Conservation (phyloP, 2,329 filamentous ascomycete species). For the Monosporascus sp. region DNA sequence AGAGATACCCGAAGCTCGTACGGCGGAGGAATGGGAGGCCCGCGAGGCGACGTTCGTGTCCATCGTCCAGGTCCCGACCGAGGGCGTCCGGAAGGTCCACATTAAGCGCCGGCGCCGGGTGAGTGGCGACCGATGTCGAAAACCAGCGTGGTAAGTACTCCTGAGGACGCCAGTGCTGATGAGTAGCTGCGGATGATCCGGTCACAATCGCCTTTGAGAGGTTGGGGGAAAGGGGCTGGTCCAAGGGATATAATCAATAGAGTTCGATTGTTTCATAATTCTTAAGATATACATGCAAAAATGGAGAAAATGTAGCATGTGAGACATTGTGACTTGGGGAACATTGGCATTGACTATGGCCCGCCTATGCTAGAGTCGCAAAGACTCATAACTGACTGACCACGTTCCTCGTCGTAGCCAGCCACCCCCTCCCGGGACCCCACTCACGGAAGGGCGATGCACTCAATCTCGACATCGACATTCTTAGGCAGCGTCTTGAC, state of each 20-base stretch:
- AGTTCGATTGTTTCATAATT: too few species aligned
- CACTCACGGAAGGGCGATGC: conserved; percentile 60
- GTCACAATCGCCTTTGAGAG: too few species aligned
- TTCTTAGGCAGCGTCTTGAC: conserved; percentile 85
- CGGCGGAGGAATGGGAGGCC: conserved; percentile 3
- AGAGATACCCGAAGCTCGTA: neutral
- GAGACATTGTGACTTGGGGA: too few species aligned
- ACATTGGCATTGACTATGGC: too few species aligned
- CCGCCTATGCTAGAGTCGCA: too few species aligned
- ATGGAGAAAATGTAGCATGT: too few species aligned
- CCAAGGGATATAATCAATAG: neutral
- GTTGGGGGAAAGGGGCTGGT: too few species aligned
- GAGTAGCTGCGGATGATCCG: neutral
- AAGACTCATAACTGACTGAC: too few species aligned
- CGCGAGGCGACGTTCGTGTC: conserved; percentile 9
- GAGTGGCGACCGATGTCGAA: neutral
- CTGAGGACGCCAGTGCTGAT: neutral
- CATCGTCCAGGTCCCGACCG: conserved; percentile 7
- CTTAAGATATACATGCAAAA: too few species aligned
- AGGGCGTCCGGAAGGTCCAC: conserved; percentile 6
- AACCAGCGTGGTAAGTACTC: neutral
- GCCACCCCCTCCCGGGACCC: too few species aligned
- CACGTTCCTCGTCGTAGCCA: too few species aligned
- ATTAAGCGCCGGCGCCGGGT: neutral
- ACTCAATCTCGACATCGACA: conserved; percentile 86